Percentiles rank a stretch among this genome's conserved stretches.
Evolutionary conservation across 805 yeast genomes (phyloP).

Genomic region (Candida methanosorbosa): DNA sequence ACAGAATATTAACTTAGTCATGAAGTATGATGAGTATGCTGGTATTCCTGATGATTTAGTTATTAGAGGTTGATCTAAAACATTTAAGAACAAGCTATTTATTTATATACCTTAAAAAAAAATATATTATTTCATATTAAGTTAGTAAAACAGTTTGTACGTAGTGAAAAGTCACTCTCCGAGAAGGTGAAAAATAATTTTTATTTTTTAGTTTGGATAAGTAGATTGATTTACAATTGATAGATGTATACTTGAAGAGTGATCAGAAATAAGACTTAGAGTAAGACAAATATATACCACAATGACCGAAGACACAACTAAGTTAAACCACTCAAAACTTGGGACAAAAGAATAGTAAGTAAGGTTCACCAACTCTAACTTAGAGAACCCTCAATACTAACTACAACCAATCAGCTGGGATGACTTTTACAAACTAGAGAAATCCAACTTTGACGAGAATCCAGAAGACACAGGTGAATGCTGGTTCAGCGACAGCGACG

Average conservation of each 20-base stretch:
- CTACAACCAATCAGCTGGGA: constrained; percentile 54
- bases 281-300: too few relatives aligned
- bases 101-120: too few relatives aligned
- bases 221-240: too few relatives aligned
- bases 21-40: constrained; percentile 88
- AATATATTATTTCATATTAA: too few relatives aligned
- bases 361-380: not conserved
- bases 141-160: too few relatives aligned
- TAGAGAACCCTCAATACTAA: not conserved
- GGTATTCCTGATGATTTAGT: constrained; percentile 78
- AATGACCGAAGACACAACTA: constrained; percentile 12
- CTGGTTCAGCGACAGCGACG: constrained; percentile 95
- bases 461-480: constrained; percentile 87
- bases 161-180: too few relatives aligned
- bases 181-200: too few relatives aligned
- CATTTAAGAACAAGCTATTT: too few relatives aligned
- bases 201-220: too few relatives aligned
- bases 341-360: constrained; percentile 78
- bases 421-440: constrained; percentile 69
- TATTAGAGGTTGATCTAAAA: constrained; percentile 41
- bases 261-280: too few relatives aligned
- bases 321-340: constrained; percentile 67
- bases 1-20: constrained; percentile 87
- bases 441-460: constrained; percentile 60
- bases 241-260: too few relatives aligned